Conservation (phyloP, 768 basidiomycete species). For the Boletus rufocinnamomeus region DNA sequence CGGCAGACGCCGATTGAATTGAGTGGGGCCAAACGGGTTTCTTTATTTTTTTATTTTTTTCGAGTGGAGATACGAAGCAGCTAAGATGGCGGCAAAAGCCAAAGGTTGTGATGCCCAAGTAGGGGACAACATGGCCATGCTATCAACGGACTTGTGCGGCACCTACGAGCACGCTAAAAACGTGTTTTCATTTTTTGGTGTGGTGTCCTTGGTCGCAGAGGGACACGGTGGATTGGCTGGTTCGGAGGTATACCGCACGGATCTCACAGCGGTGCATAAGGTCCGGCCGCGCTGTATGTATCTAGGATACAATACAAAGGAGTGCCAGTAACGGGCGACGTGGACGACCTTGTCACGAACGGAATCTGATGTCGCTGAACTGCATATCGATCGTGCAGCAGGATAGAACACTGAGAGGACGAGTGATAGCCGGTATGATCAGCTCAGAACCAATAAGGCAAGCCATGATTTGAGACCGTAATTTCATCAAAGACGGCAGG, state of each 20-base stretch:
- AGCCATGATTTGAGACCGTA: not conserved
- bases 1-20: slow-evolving; percentile 35
- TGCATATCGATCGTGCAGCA: not conserved
- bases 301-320: slow-evolving; percentile 15
- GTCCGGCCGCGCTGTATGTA: slow-evolving; percentile 13
- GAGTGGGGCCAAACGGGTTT: slow-evolving; percentile 10
- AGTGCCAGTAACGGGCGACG: not conserved
- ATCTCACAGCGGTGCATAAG: slow-evolving; percentile 17
- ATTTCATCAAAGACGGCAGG: slow-evolving; percentile 8
- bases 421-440: slow-evolving; percentile 24
- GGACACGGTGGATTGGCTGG: not conserved
- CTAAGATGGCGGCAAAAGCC: slow-evolving; percentile 9
- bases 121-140: slow-evolving; percentile 17
- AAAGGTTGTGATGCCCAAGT: slow-evolving; percentile 11
- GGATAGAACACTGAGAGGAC: not conserved
- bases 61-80: slow-evolving; percentile 28
- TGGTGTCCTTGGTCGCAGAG: not conserved
- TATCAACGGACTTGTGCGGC: slow-evolving; percentile 17
- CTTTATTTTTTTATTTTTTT: not conserved
- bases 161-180: slow-evolving; percentile 1
- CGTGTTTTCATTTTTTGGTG: not conserved
- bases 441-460: slow-evolving; percentile 16
- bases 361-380: not conserved
- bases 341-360: not conserved
- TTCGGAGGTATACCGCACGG: slow-evolving; percentile 9